These are phyloP conservation scores for Lachnellula willkommii DNA, from an alignment of 2,329 filamentous ascomycete genomes.

Conservation along the genomic window DNA sequence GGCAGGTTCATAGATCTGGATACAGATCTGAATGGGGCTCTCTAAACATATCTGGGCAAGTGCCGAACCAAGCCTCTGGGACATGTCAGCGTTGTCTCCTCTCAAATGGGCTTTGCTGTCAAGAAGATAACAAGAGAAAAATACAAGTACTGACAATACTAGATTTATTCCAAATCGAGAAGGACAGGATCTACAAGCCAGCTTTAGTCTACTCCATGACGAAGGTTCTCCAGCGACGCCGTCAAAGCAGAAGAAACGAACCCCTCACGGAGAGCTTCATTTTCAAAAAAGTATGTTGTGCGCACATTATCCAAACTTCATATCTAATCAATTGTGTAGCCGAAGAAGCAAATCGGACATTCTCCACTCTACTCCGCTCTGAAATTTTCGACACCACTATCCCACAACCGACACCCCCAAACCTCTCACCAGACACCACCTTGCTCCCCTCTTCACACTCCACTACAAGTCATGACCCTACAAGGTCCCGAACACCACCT, in stretches of 20 bases:
- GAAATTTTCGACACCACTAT: conserved; percentile 91
- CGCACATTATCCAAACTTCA: background rate
- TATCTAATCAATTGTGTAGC: conserved; percentile 41
- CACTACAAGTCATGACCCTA: conserved; percentile 57
- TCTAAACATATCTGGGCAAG: background rate
- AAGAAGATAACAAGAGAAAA: background rate
- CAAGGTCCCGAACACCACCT: conserved; percentile 76
- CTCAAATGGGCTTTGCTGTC: background rate
- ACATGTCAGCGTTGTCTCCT: background rate
- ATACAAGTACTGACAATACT: conserved; percentile 19
- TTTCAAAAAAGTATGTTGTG: conserved; percentile 75
- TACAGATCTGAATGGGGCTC: background rate
- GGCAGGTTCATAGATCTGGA: background rate
- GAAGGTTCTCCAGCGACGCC: conserved; percentile 90
- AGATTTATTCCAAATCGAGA: conserved; percentile 95
- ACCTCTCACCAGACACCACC: conserved; percentile 54
- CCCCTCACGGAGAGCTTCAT: conserved; percentile 83
- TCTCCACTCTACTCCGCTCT: conserved; percentile 77
- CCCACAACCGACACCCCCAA: conserved; percentile 68
- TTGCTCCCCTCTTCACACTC: conserved; percentile 46
- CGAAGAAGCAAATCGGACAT: conserved; percentile 92
- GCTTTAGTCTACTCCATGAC: conserved; percentile 86
- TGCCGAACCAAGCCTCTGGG: background rate
- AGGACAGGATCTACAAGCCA: conserved; percentile 88
- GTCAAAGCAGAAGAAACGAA: conserved; percentile 76